Base-by-base conservation (phyloP, 495 filamentous ascomycete species). In the Hyaloscypha bicolor region DNA sequence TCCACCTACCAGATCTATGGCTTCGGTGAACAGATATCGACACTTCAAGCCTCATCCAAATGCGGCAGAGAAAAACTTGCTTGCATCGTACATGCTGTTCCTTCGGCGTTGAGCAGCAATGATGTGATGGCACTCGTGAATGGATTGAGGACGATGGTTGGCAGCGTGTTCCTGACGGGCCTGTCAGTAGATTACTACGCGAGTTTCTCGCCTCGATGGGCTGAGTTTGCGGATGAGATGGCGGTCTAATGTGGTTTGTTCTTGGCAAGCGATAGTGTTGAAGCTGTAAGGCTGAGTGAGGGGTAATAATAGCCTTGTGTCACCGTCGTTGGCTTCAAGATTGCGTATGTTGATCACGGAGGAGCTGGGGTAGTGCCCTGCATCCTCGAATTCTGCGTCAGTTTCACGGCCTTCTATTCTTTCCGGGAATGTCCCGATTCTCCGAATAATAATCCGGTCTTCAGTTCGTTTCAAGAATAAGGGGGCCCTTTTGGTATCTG, bases 91-190 rank as follows among this genome's bases (percentile, higher is more conserved):
- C 80, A 83, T 72, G 81, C 76, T 2, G 73, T 82, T 11, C 81
- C 81, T 6, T 70, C 75, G 1, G 69, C 52, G 16, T 62, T 79
- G 16, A 71, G 75, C 42, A 76, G 74, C 19, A 73, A 72, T 11
- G 63, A 78, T 22, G 68, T 79, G 37, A 76, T 72, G 29, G 42
- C 67, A 22, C 67, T 82, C n/a, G 76, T 82, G 14, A 72, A 76
- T 69, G 68, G 79, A 33, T 72, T 76, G 48, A 75, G 79, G 35
- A 71, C 65, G 33, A 69, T 79, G 14, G 78, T 76, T 5, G 78
- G 79, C 59, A 77, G 80, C 68, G 59, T 82, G 31, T 83, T 81
- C 68, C 76, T 82, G 58, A 83, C 81, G 12, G 78, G 80, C 60
- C 71, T 82, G 53, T 71, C 62, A 55, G 73, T 72, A 29, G 72